Conservation (phyloP, 1,139 yeast species). For the Candida sojae region DNA sequence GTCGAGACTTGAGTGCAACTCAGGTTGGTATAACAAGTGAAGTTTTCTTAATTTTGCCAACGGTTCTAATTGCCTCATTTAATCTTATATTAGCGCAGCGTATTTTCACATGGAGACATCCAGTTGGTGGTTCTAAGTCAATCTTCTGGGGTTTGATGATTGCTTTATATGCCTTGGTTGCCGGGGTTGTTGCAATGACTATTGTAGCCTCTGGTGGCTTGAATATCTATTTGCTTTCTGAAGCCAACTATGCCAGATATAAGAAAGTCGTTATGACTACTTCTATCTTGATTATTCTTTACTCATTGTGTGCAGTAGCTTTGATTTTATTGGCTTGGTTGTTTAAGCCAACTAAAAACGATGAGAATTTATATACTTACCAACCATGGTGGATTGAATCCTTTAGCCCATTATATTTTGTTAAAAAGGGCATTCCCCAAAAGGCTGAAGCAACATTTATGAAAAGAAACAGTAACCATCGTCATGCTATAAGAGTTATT, state of each 20-base stretch:
- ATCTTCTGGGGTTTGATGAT: constrained; percentile 59
- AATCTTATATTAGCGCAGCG: constrained; percentile 75
- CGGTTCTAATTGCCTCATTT: constrained; percentile 55
- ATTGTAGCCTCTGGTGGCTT: constrained; percentile 69
- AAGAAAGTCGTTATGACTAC: constrained; percentile 61
- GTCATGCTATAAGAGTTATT: constrained; percentile 54
- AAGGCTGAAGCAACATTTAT: constrained; percentile 55
- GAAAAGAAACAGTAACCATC: constrained; percentile 48
- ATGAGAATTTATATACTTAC: constrained; percentile 56
- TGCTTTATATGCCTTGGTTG: constrained; percentile 52
- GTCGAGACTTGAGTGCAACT: constrained; percentile 45
- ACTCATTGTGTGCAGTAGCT: constrained; percentile 54
- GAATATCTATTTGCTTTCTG: constrained; percentile 56
- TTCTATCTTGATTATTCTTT: constrained; percentile 56
- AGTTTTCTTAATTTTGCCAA: constrained; percentile 58
- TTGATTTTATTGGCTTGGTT: constrained; percentile 55
- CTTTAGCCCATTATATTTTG: constrained; percentile 56
- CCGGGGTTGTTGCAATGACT: constrained; percentile 65
- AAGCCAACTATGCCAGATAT: constrained; percentile 48
- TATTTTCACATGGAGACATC: constrained; percentile 81
- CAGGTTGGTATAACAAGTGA: constrained; percentile 60
- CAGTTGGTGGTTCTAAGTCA: constrained; percentile 64
- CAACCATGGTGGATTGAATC: constrained; percentile 84
- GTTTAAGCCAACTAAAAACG: constrained; percentile 57
- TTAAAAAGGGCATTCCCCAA: constrained; percentile 46